phyloP scores from a whole-genome alignment of 148 eudicot species.

The Selenicereus undatus region DNA sequence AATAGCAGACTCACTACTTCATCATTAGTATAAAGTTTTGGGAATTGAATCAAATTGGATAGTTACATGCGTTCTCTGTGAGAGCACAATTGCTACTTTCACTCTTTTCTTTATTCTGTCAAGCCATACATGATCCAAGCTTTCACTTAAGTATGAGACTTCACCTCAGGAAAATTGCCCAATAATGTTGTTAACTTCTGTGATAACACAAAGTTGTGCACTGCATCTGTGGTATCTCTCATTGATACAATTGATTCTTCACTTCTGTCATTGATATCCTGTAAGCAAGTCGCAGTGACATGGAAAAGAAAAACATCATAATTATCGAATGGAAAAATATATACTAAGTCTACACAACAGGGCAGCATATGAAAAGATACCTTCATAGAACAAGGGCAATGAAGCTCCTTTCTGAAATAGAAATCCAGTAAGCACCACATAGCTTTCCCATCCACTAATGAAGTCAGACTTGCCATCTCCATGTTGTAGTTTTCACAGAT shows the following conservation, averaged over 20 bases:
- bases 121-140: neutral
- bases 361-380: conserved; percentile 25
- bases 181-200: conserved; percentile 73
- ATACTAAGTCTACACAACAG: neutral
- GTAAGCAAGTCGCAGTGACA: conserved; percentile 22
- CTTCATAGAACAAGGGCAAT: conserved; percentile 54
- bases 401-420: conserved; percentile 77
- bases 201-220: conserved; percentile 84
- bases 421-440: conserved; percentile 98
- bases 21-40: neutral
- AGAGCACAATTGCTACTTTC: neutral
- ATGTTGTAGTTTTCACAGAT: conserved; percentile 65
- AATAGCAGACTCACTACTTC: neutral
- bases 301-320: conserved; percentile 2
- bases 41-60: neutral
- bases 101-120: neutral
- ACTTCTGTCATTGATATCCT: conserved; percentile 43
- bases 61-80: neutral
- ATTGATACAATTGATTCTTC: conserved; percentile 71
- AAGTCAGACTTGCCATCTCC: conserved; percentile 53
- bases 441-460: conserved; percentile 85
- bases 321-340: conserved; percentile 4
- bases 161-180: conserved; percentile 90
- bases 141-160: conserved; percentile 9
- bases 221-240: conserved; percentile 78